phyloP scores from a whole-genome alignment of 83 land plant genomes.

The Diphasiastrum complanatum region DNA sequence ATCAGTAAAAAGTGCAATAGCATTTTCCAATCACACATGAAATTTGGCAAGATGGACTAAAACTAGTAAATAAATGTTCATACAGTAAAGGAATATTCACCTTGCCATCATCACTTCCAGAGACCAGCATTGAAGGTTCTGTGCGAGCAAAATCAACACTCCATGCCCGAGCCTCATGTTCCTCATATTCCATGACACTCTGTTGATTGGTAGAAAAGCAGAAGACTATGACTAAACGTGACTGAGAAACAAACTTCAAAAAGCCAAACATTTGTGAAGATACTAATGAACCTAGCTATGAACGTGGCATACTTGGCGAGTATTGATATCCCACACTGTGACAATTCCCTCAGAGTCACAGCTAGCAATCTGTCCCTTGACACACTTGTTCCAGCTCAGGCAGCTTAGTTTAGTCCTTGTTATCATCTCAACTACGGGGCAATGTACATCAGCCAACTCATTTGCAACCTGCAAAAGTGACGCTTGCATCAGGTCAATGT shows the following conservation, averaged over 20 bases:
- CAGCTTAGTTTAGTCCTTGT: constrained; percentile 96
- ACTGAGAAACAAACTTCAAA: background rate
- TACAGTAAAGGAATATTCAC: too few relatives aligned
- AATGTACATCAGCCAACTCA: constrained; percentile 84
- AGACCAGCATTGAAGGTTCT: constrained; percentile 90
- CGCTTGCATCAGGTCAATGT: too few relatives aligned
- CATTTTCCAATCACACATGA: too few relatives aligned
- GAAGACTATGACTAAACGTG: background rate
- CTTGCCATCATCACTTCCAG: constrained; percentile 99
- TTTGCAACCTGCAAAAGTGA: constrained; percentile 68
- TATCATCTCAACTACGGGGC: constrained; percentile 93
- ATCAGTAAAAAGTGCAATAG: too few relatives aligned
- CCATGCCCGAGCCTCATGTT: constrained; percentile 99
- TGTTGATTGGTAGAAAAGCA: constrained; percentile 20
- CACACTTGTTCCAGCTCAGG: constrained; percentile 89
- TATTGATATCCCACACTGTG: constrained; percentile 97
- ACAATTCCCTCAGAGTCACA: constrained; percentile 98
- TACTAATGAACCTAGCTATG: background rate
- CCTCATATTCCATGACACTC: constrained; percentile 96
- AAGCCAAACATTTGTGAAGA: background rate
- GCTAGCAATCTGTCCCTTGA: constrained; percentile 83
- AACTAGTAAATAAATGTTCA: too few relatives aligned
- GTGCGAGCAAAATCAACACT: constrained; percentile 96
- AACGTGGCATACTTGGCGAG: constrained; percentile 58
- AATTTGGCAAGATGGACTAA: too few relatives aligned